Percentiles rank a stretch among this genome's conserved stretches.
phyloP scores from a whole-genome alignment of 2,329 filamentous ascomycete species.

The Hymenoscyphus albidus region DNA sequence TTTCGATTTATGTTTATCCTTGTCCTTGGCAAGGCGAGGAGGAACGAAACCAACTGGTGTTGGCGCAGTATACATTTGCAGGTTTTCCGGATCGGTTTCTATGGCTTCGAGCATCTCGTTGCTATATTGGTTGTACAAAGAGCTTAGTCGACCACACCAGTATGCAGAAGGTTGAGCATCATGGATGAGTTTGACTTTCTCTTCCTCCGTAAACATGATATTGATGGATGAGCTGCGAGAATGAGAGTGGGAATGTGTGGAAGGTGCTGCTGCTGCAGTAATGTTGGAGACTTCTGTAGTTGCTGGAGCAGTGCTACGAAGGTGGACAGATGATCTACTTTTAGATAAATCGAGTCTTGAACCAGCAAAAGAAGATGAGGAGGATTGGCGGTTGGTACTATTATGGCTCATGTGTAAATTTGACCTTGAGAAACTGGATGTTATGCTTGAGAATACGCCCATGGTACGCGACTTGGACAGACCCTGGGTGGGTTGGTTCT shows the following conservation, averaged over 20 bases:
- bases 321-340: slow-evolving; percentile 5
- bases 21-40: background rate
- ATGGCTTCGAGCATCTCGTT: slow-evolving; percentile 38
- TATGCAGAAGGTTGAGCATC: slow-evolving; percentile 47
- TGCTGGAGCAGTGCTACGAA: slow-evolving; percentile 5
- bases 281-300: slow-evolving; percentile 11
- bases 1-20: background rate
- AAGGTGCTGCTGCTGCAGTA: slow-evolving; percentile 3
- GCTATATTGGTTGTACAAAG: slow-evolving; percentile 52
- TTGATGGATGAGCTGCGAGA: background rate
- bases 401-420: slow-evolving; percentile 13
- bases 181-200: slow-evolving; percentile 3
- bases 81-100: slow-evolving; percentile 4
- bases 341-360: background rate
- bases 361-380: slow-evolving; percentile 11
- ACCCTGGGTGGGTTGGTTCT: slow-evolving; percentile 7
- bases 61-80: slow-evolving; percentile 12
- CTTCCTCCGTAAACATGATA: slow-evolving; percentile 6
- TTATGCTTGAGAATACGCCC: slow-evolving; percentile 44
- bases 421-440: slow-evolving; percentile 42
- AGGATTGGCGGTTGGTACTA: slow-evolving; percentile 13
- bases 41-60: slow-evolving; percentile 7
- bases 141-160: slow-evolving; percentile 60
- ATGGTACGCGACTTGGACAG: slow-evolving; percentile 46
- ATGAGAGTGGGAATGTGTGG: background rate